Evolutionary conservation across 192 early-diverging fungal genomes (phyloP).

Genomic region (Coemansia sp.): DNA sequence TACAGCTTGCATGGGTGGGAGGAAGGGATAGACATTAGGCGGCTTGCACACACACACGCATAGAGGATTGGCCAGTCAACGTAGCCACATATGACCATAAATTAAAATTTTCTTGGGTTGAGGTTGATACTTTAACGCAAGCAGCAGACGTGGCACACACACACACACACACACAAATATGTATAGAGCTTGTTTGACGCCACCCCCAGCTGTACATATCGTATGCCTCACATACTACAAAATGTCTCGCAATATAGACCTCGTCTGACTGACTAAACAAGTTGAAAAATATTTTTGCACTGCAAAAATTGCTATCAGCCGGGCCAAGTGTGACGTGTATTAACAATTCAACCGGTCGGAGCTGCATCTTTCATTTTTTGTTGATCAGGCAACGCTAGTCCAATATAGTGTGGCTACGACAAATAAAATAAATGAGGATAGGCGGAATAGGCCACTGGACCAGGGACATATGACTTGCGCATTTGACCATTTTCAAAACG

Average conservation of each 20-base stretch:
- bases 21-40: neutral
- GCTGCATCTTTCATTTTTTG: neutral
- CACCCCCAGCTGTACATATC: neutral
- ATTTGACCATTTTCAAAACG: conserved; percentile 1
- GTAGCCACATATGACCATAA: conserved; percentile 11
- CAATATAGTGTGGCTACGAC: neutral
- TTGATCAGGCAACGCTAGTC: conserved; percentile 8
- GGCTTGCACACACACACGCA: neutral
- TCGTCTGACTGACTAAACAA: neutral
- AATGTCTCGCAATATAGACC: neutral
- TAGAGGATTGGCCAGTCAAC: neutral
- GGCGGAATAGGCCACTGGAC: neutral
- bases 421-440: neutral
- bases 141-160: conserved; percentile 4
- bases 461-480: neutral
- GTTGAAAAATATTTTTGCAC: neutral
- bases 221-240: neutral
- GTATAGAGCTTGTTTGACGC: neutral
- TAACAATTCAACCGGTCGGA: neutral
- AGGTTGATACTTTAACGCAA: neutral
- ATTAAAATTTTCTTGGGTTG: neutral
- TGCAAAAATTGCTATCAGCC: neutral
- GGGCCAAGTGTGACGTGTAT: neutral
- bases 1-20: neutral
- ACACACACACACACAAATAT: neutral